Percentiles rank a stretch among this genome's conserved stretches.
Evolutionary conservation across 164 flowering plant genomes (phyloP).

Genomic region (Kingdonia uniflora): DNA sequence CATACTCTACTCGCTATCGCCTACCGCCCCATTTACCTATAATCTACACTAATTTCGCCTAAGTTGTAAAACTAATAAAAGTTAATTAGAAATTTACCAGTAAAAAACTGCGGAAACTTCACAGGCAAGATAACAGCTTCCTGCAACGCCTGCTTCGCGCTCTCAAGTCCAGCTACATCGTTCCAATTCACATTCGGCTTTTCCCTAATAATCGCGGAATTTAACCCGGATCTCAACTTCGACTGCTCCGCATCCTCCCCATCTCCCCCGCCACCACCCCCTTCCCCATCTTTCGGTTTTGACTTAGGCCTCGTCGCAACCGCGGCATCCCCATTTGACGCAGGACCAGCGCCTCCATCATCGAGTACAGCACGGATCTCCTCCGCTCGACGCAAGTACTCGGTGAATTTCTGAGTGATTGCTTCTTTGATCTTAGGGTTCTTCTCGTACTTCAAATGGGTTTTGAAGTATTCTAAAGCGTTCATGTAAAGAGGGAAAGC

Average conservation of each 20-base stretch:
- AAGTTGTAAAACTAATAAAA: too few species aligned
- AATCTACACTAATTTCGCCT: too few species aligned
- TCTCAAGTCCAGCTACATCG: slow-evolving; percentile 95
- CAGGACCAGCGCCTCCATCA: slow-evolving; percentile 78
- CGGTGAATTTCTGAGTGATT: slow-evolving; percentile 87
- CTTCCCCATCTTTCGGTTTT: slow-evolving; percentile 66
- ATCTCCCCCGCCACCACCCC: slow-evolving; percentile 28
- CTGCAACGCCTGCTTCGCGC: slow-evolving; percentile 82
- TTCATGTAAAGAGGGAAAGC: slow-evolving; percentile 97
- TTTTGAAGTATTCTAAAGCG: slow-evolving; percentile 88
- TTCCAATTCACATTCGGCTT: slow-evolving; percentile 96
- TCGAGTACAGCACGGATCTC: slow-evolving; percentile 91
- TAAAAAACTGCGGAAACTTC: slow-evolving; percentile 85
- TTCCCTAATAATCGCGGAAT: slow-evolving; percentile 90
- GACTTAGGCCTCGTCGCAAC: slow-evolving; percentile 71
- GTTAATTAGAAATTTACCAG: too few species aligned
- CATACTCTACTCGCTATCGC: neutral
- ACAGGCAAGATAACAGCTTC: slow-evolving; percentile 83
- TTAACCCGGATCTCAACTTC: slow-evolving; percentile 72
- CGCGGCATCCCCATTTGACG: slow-evolving; percentile 70
- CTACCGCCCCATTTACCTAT: neutral
- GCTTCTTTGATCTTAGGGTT: slow-evolving; percentile 92
- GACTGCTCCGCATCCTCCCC: slow-evolving; percentile 87
- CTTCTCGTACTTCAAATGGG: slow-evolving; percentile 94
- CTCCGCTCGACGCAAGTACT: slow-evolving; percentile 93